Base-by-base conservation (phyloP, 495 filamentous ascomycete species). In the Xylaria grammica region DNA sequence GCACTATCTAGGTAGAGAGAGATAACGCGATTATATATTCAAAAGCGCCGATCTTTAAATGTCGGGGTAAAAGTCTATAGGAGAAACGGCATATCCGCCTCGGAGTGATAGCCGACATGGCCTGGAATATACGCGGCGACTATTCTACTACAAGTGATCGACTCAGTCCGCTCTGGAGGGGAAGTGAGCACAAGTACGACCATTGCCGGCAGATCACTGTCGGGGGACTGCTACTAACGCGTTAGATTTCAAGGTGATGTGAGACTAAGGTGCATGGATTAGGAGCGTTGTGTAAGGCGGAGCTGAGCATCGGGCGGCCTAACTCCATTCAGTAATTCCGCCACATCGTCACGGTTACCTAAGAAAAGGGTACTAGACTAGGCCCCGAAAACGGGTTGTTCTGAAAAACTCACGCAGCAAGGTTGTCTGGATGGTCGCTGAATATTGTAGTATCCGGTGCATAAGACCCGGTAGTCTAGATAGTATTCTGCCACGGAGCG, bases 51-150 rank as follows among this genome's bases (percentile, higher is more conserved):
- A 11, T 4, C 32, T 36, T 36, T n/a, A 29, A 17, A 42, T 40
- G 36, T 27, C 17, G 32, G 34, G 30, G 36, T 40, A n/a, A 36
- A 34, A 20, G 45, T 29, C 13, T 17, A 6, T 19, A 62, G 26
- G 22, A 22, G 24, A n/a, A 36, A 34, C 26, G 60, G 38, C 29
- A 45, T 8, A 4, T 62, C 60, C 24, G 60, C 22, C 49, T 46
- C 56, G 42, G 60, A 54, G n/a, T 45, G 19, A 63, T 27, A 40
- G 32, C 38, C 19, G 38, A 62, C 48, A 53, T 24, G 11, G 19
- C 32, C 17, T 29, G 29, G 51, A 20, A 54, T 9, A 54, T 30
- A 20, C 17, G 20, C 20, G 26, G 38, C 38, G 20, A 15, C 54
- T 26, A 45, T 27, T 6, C 17, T 6, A 30, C 10, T n/a, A 58